Conservation (phyloP, 1,284 basidiomycete species). For the Ustilago trichophora region DNA sequence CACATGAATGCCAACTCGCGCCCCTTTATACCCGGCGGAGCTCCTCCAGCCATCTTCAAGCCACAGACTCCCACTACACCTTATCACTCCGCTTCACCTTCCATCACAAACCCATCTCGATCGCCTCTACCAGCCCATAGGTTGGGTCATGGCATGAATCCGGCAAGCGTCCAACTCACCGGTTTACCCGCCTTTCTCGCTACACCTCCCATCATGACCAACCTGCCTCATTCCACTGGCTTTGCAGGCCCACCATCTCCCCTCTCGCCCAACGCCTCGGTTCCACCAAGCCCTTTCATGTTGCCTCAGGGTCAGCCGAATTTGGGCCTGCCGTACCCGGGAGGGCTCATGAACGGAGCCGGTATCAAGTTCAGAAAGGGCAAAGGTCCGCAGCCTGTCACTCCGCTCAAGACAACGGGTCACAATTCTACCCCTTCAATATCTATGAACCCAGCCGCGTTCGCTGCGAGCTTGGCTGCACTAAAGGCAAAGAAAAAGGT, state of each 20-base stretch:
- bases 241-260: conserved; percentile 33
- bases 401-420: conserved; percentile 54
- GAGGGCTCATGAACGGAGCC: neutral
- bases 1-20: conserved; percentile 31
- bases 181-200: conserved; percentile 37
- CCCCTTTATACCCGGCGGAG: conserved; percentile 30
- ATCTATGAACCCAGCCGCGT: conserved; percentile 53
- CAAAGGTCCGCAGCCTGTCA: conserved; percentile 35
- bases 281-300: conserved; percentile 16
- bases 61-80: conserved; percentile 9
- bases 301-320: conserved; percentile 9
- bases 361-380: conserved; percentile 20
- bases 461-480: conserved; percentile 43
- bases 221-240: conserved; percentile 9
- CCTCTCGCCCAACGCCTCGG: conserved; percentile 16
- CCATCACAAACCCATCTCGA: conserved; percentile 1
- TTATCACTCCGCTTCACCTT: neutral
- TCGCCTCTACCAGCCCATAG: conserved; percentile 19
- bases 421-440: conserved; percentile 61
- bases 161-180: conserved; percentile 40
- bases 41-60: conserved; percentile 6
- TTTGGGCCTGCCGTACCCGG: conserved; percentile 5
- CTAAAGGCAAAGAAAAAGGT: conserved; percentile 39
- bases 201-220: conserved; percentile 17
- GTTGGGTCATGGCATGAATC: conserved; percentile 25